Percentiles rank a stretch among this genome's conserved stretches.
phyloP scores from a whole-genome alignment of 192 early-diverging fungal species.

The Podila epicladia region DNA sequence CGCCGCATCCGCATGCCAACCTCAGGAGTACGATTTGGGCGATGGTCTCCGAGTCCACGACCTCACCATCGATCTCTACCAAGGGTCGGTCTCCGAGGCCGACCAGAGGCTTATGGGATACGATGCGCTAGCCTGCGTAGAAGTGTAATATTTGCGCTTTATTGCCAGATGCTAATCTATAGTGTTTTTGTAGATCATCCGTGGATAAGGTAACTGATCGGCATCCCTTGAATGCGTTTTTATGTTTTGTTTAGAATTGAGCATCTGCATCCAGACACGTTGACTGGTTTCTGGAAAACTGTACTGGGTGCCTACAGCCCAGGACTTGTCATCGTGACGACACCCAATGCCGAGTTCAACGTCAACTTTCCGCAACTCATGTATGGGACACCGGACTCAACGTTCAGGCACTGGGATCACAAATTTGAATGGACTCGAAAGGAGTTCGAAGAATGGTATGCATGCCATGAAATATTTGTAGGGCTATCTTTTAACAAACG shows the following conservation, averaged over 20 bases:
- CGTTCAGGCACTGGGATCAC: slow-evolving; percentile 87
- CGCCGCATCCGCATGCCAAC: slow-evolving; percentile 64
- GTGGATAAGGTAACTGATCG: no score
- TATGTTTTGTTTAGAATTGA: slow-evolving; percentile 67
- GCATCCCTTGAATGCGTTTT: neutral
- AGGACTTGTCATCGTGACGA: slow-evolving; percentile 73
- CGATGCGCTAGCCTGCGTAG: slow-evolving; percentile 82
- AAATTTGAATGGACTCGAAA: slow-evolving; percentile 95
- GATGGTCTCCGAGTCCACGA: slow-evolving; percentile 66
- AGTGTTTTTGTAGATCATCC: neutral
- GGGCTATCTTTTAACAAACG: no score
- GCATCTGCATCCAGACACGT: slow-evolving; percentile 71
- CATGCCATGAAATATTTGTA: no score
- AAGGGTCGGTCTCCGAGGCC: slow-evolving; percentile 62
- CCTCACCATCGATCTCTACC: slow-evolving; percentile 71
- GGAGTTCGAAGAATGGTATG: slow-evolving; percentile 83
- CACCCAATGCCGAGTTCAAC: slow-evolving; percentile 94
- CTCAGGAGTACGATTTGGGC: slow-evolving; percentile 64
- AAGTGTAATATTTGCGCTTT: slow-evolving; percentile 65
- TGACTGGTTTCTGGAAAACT: slow-evolving; percentile 66
- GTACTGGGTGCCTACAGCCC: slow-evolving; percentile 78
- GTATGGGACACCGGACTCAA: slow-evolving; percentile 71
- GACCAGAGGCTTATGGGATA: slow-evolving; percentile 64
- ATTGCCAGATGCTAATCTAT: neutral
- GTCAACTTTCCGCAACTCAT: slow-evolving; percentile 80